phyloP scores from a whole-genome alignment of 306 rosid species.

The Chamaecrista fasciculata region DNA sequence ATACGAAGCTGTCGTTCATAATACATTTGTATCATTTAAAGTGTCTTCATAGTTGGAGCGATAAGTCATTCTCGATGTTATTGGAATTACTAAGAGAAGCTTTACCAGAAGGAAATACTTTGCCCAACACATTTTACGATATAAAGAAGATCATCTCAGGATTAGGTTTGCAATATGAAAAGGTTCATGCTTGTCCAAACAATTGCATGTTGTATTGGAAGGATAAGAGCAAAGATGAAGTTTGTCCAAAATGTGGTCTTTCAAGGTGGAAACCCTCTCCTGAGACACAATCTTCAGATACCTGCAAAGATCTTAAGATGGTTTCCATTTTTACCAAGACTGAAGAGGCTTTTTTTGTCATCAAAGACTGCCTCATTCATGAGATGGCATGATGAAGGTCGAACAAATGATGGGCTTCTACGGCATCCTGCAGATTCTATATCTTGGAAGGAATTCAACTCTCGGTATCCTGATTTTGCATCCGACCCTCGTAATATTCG shows the following conservation, averaged over 20 bases:
- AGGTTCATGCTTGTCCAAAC: background rate
- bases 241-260: too few relatives aligned
- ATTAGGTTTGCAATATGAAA: background rate
- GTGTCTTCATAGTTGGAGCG: background rate
- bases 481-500: background rate
- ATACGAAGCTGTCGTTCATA: background rate
- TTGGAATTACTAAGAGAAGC: background rate
- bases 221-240: background rate
- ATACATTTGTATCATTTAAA: background rate
- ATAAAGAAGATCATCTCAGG: background rate
- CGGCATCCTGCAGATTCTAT: background rate
- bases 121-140: background rate
- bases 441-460: background rate
- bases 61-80: background rate
- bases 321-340: too few relatives aligned
- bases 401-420: background rate
- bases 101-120: background rate
- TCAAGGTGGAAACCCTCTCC: too few relatives aligned
- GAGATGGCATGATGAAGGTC: conserved; percentile 6
- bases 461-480: background rate
- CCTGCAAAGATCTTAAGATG: too few relatives aligned
- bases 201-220: too few relatives aligned
- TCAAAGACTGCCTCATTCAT: background rate
- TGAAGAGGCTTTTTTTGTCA: background rate
- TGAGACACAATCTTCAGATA: too few relatives aligned